These are phyloP conservation scores for Ambrosia trifida DNA, from an alignment of 129 eudicot species.

Conservation along the genomic window DNA sequence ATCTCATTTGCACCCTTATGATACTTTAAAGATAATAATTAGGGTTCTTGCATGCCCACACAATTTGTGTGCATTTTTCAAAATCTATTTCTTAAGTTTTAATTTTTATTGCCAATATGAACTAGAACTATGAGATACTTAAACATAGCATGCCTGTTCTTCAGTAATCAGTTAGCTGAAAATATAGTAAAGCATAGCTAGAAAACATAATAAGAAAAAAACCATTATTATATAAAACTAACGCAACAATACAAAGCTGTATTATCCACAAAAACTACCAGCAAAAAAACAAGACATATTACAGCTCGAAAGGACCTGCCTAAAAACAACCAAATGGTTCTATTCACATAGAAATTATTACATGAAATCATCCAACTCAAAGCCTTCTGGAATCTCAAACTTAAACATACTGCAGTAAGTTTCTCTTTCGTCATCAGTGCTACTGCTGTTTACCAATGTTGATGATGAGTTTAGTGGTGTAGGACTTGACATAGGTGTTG, in stretches of 20 bases:
- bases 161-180: neutral
- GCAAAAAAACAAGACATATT: constrained; percentile 13
- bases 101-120: too few species aligned
- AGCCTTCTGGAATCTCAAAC: constrained; percentile 80
- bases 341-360: constrained; percentile 36
- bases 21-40: too few species aligned
- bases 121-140: neutral
- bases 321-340: constrained; percentile 25
- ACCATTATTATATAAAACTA: constrained; percentile 21
- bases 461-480: constrained; percentile 54
- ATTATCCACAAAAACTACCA: constrained; percentile 33
- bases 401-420: constrained; percentile 72
- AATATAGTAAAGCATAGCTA: neutral
- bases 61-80: too few species aligned
- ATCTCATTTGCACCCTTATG: too few species aligned
- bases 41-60: too few species aligned
- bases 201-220: neutral
- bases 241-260: constrained; percentile 27
- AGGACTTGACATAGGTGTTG: constrained; percentile 56
- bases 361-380: constrained; percentile 74
- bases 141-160: neutral
- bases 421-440: constrained; percentile 63
- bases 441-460: constrained; percentile 43
- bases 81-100: too few species aligned
- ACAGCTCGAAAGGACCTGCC: constrained; percentile 19